Evolutionary conservation across 1,284 basidiomycete genomes (phyloP).

Genomic region (Leccinum angustisporum): DNA sequence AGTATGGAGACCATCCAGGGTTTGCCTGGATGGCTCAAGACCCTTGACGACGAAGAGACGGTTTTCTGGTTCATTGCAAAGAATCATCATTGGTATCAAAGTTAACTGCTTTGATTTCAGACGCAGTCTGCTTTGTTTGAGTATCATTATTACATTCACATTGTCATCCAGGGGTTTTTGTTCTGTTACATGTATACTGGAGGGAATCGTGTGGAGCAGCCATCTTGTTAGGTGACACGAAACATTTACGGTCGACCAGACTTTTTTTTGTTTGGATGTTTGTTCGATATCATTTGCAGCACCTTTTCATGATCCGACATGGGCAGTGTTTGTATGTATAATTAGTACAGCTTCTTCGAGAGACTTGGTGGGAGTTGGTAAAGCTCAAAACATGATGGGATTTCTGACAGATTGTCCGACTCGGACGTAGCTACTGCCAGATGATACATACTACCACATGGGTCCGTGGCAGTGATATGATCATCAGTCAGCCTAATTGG

Average conservation of each 20-base stretch:
- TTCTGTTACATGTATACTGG: background rate
- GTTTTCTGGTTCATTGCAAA: constrained; percentile 47
- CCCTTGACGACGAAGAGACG: constrained; percentile 48
- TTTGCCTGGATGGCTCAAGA: constrained; percentile 28
- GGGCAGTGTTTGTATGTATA: background rate
- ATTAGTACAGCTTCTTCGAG: background rate
- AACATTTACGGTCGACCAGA: background rate
- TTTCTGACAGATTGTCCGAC: background rate
- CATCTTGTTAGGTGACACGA: no score
- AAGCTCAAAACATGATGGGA: background rate
- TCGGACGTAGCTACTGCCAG: background rate
- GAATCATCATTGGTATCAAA: constrained; percentile 56
- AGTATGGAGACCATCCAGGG: constrained; percentile 18
- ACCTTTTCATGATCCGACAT: no score
- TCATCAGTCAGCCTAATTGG: background rate
- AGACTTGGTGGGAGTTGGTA: background rate
- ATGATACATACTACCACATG: background rate
- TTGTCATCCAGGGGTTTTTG: background rate
- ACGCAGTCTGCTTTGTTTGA: background rate
- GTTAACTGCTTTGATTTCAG: constrained; percentile 12
- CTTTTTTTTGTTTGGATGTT: background rate
- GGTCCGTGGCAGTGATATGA: background rate
- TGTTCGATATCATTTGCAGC: background rate
- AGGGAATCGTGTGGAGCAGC: background rate
- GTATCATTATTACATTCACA: constrained; percentile 19